Percentiles rank a stretch among this genome's conserved stretches.
These are phyloP conservation scores for Crithidia expoeki DNA, from an alignment of 208 protist genomes.

Conservation along the genomic window DNA sequence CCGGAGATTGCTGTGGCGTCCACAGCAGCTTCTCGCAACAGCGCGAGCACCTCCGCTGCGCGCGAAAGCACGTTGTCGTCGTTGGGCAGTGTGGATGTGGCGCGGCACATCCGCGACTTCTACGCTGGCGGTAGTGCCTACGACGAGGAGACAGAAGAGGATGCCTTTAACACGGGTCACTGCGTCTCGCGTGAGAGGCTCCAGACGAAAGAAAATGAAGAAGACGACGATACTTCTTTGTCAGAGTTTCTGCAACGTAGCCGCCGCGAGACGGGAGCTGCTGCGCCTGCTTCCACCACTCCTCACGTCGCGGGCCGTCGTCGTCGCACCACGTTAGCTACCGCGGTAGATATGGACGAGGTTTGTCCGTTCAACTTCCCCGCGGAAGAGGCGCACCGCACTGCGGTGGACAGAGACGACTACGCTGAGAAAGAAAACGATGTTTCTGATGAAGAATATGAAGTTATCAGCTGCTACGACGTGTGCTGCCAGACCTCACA, in stretches of 20 bases:
- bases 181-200: too few species aligned
- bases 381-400: background rate
- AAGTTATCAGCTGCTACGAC: slow-evolving; percentile 35
- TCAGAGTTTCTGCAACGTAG: too few species aligned
- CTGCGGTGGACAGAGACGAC: too few species aligned
- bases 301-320: background rate
- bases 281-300: too few species aligned
- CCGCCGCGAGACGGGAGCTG: background rate
- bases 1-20: too few species aligned
- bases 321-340: slow-evolving; percentile 2
- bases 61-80: background rate
- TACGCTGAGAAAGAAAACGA: background rate
- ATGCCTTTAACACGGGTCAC: background rate
- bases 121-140: background rate
- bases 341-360: background rate
- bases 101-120: slow-evolving; percentile 9
- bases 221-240: too few species aligned
- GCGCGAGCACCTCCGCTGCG: background rate
- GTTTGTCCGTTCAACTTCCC: background rate
- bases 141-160: background rate
- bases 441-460: slow-evolving; percentile 4
- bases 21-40: too few species aligned
- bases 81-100: slow-evolving; percentile 10
- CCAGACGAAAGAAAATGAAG: too few species aligned
- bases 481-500: slow-evolving; percentile 35